Base-by-base conservation (phyloP, 352 stramenopile genomes). In the Thraustochytrium sp. region DNA sequence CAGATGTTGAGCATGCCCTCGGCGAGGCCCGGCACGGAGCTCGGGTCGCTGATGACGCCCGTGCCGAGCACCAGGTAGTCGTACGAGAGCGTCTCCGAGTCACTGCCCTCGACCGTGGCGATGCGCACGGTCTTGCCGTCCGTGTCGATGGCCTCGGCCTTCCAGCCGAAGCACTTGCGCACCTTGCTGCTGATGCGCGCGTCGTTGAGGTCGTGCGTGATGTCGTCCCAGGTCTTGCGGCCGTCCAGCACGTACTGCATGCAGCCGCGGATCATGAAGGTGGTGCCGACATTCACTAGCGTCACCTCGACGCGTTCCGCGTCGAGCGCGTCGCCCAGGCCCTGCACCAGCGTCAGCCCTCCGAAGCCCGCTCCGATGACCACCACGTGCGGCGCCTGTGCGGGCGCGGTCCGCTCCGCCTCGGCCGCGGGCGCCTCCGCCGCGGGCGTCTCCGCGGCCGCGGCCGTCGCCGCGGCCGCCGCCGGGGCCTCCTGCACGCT, bases 51-150 rank as follows among this genome's bases (percentile, higher is more conserved):
- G 0, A 54, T 21, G 23, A 75, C 40, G 29, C 62, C 62, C 26
- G 62, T 54, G 37, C 36, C 62, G 26, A 75, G 38, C 4, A 75
- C 62, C 11, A 75, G 62, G 40, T 54, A 75, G 29, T 75, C 62
- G 40, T 48, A 75, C 18, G 23, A 36, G 62, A 75, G 8, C 23
- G 9, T 54, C 37, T 75, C 29, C 8, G 8, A 9, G 1, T 11
- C 62, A 13, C 13, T n/a, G 38, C 29, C 38, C 36, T 34, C 62
- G 21, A 38, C 31, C 18, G 23, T 51, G 37, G 16, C 36, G 36
- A 75, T 54, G 8, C 18, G 11, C 5, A 75, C n/a, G 16, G 36
- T 26, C 62, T 75, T 75, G 62, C 26, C 44, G 38, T 75, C 62
- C 11, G 44, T 36, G 44, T 75, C 62, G 37, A 75, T 5, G 23